Conservation (phyloP, 1,139 yeast genomes). For the Yamadazyma taylorii region DNA sequence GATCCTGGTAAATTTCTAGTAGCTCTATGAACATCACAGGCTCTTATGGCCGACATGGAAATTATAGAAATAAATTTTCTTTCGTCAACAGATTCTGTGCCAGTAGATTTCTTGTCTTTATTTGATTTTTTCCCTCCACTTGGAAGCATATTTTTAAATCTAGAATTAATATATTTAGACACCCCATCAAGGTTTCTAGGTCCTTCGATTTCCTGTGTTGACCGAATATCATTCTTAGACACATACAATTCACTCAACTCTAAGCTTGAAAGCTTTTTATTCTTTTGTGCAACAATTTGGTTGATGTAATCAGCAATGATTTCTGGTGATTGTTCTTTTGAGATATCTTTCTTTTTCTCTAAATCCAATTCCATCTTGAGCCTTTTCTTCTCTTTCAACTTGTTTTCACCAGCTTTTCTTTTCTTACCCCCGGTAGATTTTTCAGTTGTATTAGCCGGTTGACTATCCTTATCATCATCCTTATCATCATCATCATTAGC, state of each 20-base stretch:
- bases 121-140: conserved; percentile 26
- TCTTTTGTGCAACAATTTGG: conserved; percentile 46
- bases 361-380: conserved; percentile 60
- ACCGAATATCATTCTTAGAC: conserved; percentile 46
- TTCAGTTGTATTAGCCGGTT: conserved; percentile 10
- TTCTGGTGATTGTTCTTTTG: conserved; percentile 49
- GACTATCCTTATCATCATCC: conserved; percentile 5
- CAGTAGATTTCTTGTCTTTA: conserved; percentile 24
- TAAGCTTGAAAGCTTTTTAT: conserved; percentile 59
- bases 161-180: conserved; percentile 40
- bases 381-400: conserved; percentile 52
- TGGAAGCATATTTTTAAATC: conserved; percentile 48
- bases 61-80: conserved; percentile 53
- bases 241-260: conserved; percentile 63
- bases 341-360: conserved; percentile 49
- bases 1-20: conserved; percentile 55
- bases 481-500: conserved; percentile 16
- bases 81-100: conserved; percentile 18
- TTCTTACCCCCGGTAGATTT: conserved; percentile 19
- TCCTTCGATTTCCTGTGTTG: conserved; percentile 50
- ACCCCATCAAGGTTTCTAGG: conserved; percentile 50
- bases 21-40: conserved; percentile 70
- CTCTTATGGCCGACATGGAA: conserved; percentile 70
- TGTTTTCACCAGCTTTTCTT: conserved; percentile 30
- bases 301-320: conserved; percentile 62